These are phyloP conservation scores for Alternaria rosae DNA, from an alignment of 2,329 filamentous ascomycete genomes.

Conservation along the genomic window DNA sequence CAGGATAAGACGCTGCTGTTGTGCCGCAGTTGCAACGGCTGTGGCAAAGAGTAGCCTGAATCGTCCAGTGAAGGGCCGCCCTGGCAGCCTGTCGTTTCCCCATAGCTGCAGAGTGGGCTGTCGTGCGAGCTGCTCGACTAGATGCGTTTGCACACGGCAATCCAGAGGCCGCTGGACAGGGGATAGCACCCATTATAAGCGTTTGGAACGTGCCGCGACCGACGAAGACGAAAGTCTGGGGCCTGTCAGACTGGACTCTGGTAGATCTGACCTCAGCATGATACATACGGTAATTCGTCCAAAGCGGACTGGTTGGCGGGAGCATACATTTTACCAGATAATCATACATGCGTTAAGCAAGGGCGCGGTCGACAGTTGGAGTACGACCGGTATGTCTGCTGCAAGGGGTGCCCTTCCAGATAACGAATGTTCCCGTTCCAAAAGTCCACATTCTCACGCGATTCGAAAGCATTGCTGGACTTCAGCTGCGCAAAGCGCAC, in stretches of 20 bases:
- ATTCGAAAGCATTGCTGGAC: not conserved
- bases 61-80: not conserved
- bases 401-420: not conserved
- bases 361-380: not conserved
- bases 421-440: not conserved
- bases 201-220: not conserved
- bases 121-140: not conserved
- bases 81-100: not conserved
- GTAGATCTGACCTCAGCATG: not conserved
- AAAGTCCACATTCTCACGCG: not conserved
- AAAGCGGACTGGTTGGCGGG: not conserved
- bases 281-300: rapidly evolving
- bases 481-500: too few species aligned
- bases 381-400: not conserved
- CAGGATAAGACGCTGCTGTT: not conserved
- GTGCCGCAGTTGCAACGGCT: not conserved
- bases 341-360: not conserved
- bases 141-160: not conserved
- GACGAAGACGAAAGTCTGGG: not conserved
- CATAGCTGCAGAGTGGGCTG: not conserved
- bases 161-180: not conserved
- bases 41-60: not conserved
- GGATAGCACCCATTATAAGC: not conserved
- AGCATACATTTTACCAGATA: not conserved
- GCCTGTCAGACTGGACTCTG: not conserved